Evolutionary conservation across 352 stramenopile species (phyloP), one percentile per base, ranked within the genome.

Genomic region (Phytophthora colocasiae): DNA sequence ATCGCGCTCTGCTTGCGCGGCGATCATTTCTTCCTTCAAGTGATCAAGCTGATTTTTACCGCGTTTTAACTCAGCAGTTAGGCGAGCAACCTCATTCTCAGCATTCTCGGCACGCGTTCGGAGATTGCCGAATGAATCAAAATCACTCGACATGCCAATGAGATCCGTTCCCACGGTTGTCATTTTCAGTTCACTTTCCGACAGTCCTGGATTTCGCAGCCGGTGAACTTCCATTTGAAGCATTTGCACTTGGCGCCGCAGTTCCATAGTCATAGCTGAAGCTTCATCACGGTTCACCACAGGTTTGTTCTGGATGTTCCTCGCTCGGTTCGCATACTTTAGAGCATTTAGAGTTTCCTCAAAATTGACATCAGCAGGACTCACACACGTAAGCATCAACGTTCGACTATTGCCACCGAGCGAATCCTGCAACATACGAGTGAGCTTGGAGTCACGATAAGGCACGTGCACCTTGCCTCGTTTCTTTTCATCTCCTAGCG

Each of bases 371-470:
- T 96, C 90, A 5, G 92, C 90, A 38, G 94, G 93, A 52, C 90
- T 97, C 36, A 98, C 92, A 72, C 94, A 98, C 39, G 87, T 92
- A 0, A 98, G 73, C 87, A 98, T 97, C 8, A 98, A 58, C 34
- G 94, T 98, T 29, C 91, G 80, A 60, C 87, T 97, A 66, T 98
- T 98, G 17, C 93, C 93, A 58, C 94, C 94, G 4, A 98, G 68
- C 3, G 78, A 95, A 60, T 98, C 95, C 62, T 98, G 95, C 14
- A 98, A 75, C 83, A 98, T 93, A 15, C 93, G 85, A 32, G 95
- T 98, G 32, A 98, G 78, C 73, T 98, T 98, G 5, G 90, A 98
- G 72, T 98, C 94, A 34, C 95, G 90, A 58, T 98, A 98, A 3
- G 94, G 95, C 6, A 98, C 88, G 62, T 98, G 96, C 5, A 97